Conservation (phyloP, 257 asterid genomes). For the Primulina huaijiensis region DNA sequence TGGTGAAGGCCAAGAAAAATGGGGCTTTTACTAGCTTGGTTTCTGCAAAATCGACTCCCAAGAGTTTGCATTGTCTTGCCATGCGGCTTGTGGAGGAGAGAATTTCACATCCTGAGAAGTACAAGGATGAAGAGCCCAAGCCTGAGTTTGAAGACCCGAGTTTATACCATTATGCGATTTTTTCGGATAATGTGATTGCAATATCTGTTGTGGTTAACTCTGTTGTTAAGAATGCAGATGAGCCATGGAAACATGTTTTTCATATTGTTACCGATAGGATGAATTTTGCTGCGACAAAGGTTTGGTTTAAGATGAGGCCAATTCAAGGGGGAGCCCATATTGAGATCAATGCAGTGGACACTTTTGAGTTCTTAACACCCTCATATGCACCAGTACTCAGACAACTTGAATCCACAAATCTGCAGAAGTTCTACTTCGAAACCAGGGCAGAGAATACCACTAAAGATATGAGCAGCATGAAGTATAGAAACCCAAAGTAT, state of each 20-base stretch:
- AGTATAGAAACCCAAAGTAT: conserved; percentile 74
- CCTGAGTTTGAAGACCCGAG: conserved; percentile 87
- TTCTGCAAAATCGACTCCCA: conserved; percentile 93
- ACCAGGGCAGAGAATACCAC: conserved; percentile 78
- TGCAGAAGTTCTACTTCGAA: conserved; percentile 71
- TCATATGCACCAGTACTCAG: conserved; percentile 80
- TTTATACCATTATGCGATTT: conserved; percentile 80
- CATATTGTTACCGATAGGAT: conserved; percentile 87
- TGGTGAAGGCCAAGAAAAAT: conserved; percentile 83
- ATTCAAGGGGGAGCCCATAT: conserved; percentile 75
- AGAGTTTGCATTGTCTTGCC: conserved; percentile 96
- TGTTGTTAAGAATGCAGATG: conserved; percentile 68
- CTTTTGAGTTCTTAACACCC: conserved; percentile 60
- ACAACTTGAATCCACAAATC: conserved; percentile 51
- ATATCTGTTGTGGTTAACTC: conserved; percentile 92
- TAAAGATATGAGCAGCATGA: conserved; percentile 66
- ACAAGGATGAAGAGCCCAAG: conserved; percentile 64
- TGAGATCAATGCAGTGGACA: conserved; percentile 74
- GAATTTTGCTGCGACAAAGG: conserved; percentile 91
- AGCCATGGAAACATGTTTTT: conserved; percentile 94
- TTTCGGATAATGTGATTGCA: conserved; percentile 91
- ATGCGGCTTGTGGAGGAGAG: conserved; percentile 98
- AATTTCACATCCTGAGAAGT: conserved; percentile 88
- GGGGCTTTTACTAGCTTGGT: conserved; percentile 83
- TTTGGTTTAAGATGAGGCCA: conserved; percentile 97